A percentile compares a stretch with the other conserved stretches of the same genome.
Evolutionary conservation across 805 yeast species (phyloP).

Genomic region (Metschnikowia bowlesiae): DNA sequence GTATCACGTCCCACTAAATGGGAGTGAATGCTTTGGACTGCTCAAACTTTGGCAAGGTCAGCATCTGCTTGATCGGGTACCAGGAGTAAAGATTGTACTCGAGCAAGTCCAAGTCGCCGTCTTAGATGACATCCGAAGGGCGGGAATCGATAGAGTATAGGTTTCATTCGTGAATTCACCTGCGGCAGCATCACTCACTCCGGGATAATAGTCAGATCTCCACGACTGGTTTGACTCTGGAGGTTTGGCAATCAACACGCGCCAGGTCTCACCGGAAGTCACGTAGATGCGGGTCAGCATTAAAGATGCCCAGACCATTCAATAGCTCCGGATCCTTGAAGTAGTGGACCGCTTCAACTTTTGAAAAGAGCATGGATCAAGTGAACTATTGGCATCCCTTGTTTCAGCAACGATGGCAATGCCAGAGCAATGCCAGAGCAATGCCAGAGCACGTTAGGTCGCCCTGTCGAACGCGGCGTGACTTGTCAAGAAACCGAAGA

Average conservation of each 20-base stretch:
- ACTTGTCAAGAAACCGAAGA: constrained; percentile 56
- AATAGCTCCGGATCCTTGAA: constrained; percentile 27
- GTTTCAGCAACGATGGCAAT: constrained; percentile 57
- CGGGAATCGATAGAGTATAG: too few relatives aligned
- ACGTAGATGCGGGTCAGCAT: constrained; percentile 69
- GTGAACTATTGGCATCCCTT: constrained; percentile 61
- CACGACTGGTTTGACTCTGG: constrained; percentile 56
- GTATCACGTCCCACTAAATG: constrained; percentile 54
- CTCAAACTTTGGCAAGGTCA: constrained; percentile 55
- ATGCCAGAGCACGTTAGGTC: constrained; percentile 75
- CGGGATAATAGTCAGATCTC: constrained; percentile 68
- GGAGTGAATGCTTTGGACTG: constrained; percentile 52
- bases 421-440: constrained; percentile 20
- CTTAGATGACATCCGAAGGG: constrained; percentile 37
- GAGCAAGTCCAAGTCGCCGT: constrained; percentile 82
- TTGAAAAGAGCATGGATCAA: constrained; percentile 61
- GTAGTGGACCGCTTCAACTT: constrained; percentile 57
- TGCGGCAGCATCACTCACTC: too few relatives aligned
- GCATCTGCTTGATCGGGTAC: constrained; percentile 73
- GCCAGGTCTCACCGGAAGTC: constrained; percentile 96
- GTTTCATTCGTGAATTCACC: too few relatives aligned
- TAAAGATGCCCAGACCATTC: constrained; percentile 63
- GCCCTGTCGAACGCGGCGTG: constrained; percentile 79
- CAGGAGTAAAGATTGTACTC: constrained; percentile 90
- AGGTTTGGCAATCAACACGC: constrained; percentile 50